These are phyloP conservation scores for Hypoxylon lienhwacheense DNA, from an alignment of 495 filamentous ascomycete genomes.

Conservation along the genomic window DNA sequence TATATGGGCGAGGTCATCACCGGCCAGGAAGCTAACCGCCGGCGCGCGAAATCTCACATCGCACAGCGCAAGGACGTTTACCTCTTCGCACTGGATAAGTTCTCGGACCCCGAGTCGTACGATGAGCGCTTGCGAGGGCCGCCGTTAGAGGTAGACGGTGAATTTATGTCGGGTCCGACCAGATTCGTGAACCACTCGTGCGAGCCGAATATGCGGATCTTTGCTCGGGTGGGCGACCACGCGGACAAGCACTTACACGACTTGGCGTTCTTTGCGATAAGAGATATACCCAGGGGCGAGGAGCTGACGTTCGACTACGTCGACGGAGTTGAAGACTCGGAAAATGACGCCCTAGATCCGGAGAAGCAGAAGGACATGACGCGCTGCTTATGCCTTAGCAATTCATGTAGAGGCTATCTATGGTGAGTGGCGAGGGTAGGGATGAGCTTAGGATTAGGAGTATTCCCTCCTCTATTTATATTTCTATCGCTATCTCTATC, in stretches of 20 bases:
- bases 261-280: slow-evolving; percentile 79
- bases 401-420: slow-evolving; percentile 67
- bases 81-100: slow-evolving; percentile 85
- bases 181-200: slow-evolving; percentile 78
- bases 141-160: slow-evolving; percentile 58
- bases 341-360: slow-evolving; percentile 54
- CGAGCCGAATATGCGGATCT: slow-evolving; percentile 73
- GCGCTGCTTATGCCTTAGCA: slow-evolving; percentile 67
- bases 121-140: slow-evolving; percentile 46
- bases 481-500: too few relatives aligned
- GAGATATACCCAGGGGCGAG: slow-evolving; percentile 65
- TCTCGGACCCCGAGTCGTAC: slow-evolving; percentile 52
- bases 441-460: not conserved
- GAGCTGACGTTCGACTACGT: slow-evolving; percentile 92
- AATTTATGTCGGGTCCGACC: slow-evolving; percentile 60
- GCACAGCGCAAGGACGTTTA: slow-evolving; percentile 64
- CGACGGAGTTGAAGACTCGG: slow-evolving; percentile 53
- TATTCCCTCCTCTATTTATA: not conserved
- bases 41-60: slow-evolving; percentile 56
- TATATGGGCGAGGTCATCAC: slow-evolving; percentile 91
- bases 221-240: slow-evolving; percentile 78
- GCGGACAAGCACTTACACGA: slow-evolving; percentile 78
- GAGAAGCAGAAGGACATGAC: slow-evolving; percentile 52
- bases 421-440: slow-evolving; percentile 53
- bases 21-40: slow-evolving; percentile 62